phyloP scores from a whole-genome alignment of 805 yeast species.

The Candida incommunis region DNA sequence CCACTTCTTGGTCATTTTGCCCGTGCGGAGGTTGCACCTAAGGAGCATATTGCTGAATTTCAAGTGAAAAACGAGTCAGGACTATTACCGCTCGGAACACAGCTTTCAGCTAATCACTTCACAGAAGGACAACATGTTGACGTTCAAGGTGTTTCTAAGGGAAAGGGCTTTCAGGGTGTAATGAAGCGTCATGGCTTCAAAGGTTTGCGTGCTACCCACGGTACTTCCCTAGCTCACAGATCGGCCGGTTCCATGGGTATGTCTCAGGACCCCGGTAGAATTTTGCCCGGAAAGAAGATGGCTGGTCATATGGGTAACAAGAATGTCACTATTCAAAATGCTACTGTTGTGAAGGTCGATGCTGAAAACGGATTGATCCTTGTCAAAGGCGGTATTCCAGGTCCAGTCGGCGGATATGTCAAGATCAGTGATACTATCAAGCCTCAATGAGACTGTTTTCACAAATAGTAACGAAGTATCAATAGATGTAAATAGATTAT shows the following conservation, averaged over 20 bases:
- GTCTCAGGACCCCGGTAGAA: constrained; percentile 91
- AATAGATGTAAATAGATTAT: no score
- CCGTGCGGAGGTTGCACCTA: constrained; percentile 73
- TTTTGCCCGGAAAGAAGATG: constrained; percentile 94
- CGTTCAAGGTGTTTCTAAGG: constrained; percentile 63
- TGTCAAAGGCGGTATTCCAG: constrained; percentile 84
- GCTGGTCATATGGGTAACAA: constrained; percentile 92
- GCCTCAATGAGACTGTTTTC: no score
- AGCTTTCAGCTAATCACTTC: constrained; percentile 72
- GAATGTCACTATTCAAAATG: constrained; percentile 59
- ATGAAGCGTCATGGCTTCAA: constrained; percentile 88
- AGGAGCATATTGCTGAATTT: constrained; percentile 61
- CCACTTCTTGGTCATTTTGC: constrained; percentile 64
- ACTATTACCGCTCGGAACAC: constrained; percentile 62
- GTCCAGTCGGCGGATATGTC: constrained; percentile 65
- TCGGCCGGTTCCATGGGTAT: constrained; percentile 96
- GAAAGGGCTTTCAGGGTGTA: constrained; percentile 96
- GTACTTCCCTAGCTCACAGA: constrained; percentile 88
- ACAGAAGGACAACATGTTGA: constrained; percentile 75
- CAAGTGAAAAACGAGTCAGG: constrained; percentile 55
- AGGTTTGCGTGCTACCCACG: constrained; percentile 89
- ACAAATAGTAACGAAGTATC: background rate
- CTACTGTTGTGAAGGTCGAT: constrained; percentile 64
- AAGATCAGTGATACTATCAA: constrained; percentile 64
- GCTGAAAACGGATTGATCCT: constrained; percentile 69